Evolutionary conservation across 352 stramenopile species (phyloP).

Genomic region (Phytophthora tentaculata): DNA sequence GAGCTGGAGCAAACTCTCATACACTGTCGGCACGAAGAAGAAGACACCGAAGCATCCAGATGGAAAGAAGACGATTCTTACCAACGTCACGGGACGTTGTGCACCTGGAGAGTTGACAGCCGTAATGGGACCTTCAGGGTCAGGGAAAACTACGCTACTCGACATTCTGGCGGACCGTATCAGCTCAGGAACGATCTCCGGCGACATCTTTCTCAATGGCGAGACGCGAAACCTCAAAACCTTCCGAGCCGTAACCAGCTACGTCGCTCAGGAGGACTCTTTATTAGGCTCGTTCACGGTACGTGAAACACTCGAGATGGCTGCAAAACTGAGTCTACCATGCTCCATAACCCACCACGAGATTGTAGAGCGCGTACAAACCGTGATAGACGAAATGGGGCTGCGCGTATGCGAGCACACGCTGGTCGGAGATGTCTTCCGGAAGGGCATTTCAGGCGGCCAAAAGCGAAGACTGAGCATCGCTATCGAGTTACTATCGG

Average conservation of each 20-base stretch:
- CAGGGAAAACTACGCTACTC: slow-evolving; percentile 69
- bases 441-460: slow-evolving; percentile 85
- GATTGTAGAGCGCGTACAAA: slow-evolving; percentile 52
- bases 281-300: slow-evolving; percentile 72
- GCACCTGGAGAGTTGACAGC: slow-evolving; percentile 62
- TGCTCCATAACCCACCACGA: slow-evolving; percentile 41
- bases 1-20: slow-evolving; percentile 26
- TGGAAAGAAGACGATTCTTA: slow-evolving; percentile 57
- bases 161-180: slow-evolving; percentile 64
- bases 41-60: too few relatives aligned
- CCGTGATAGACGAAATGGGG: slow-evolving; percentile 71
- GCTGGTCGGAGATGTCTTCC: slow-evolving; percentile 81
- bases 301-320: slow-evolving; percentile 69
- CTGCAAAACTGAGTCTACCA: slow-evolving; percentile 54
- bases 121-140: slow-evolving; percentile 65
- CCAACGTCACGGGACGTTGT: slow-evolving; percentile 63
- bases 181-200: slow-evolving; percentile 39
- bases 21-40: slow-evolving; percentile 34
- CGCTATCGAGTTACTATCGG: slow-evolving; percentile 92
- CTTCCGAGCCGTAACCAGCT: slow-evolving; percentile 49
- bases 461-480: slow-evolving; percentile 94
- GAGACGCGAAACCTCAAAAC: slow-evolving; percentile 33
- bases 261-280: too few relatives aligned
- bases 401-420: slow-evolving; percentile 59
- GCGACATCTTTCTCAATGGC: slow-evolving; percentile 57